These are phyloP conservation scores for Pseudogymnoascus sp. DNA, from an alignment of 2,329 filamentous ascomycete species.

Conservation along the genomic window DNA sequence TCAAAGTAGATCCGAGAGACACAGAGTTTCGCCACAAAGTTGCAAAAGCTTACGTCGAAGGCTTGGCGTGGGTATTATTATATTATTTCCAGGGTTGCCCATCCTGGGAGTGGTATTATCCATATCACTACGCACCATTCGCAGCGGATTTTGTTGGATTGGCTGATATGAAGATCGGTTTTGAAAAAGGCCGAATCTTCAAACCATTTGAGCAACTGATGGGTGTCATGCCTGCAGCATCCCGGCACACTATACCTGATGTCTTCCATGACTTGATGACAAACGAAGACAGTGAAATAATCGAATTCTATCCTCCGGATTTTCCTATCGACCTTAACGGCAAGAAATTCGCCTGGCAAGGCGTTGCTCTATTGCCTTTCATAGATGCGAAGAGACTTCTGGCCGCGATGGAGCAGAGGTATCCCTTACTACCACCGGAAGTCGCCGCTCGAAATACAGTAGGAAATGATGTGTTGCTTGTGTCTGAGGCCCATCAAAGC, in stretches of 20 bases:
- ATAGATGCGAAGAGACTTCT: slow-evolving; percentile 88
- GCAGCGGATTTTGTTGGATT: slow-evolving; percentile 89
- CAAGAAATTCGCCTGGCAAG: slow-evolving; percentile 98
- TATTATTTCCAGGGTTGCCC: slow-evolving; percentile 99
- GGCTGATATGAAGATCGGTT: slow-evolving; percentile 68
- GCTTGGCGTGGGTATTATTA: slow-evolving; percentile 85
- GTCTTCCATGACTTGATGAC: slow-evolving; percentile 90
- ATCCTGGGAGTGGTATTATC: slow-evolving; percentile 99
- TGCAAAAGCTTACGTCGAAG: slow-evolving; percentile 85
- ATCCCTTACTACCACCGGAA: slow-evolving; percentile 68
- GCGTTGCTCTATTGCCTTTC: slow-evolving; percentile 85
- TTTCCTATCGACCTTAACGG: slow-evolving; percentile 92
- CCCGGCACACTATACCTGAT: slow-evolving; percentile 80
- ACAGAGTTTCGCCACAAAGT: slow-evolving; percentile 83
- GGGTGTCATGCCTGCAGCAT: slow-evolving; percentile 91
- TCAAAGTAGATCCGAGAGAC: slow-evolving; percentile 73
- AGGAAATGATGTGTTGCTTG: slow-evolving; percentile 73
- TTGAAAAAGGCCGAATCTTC: slow-evolving; percentile 78
- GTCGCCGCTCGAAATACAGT: slow-evolving; percentile 71
- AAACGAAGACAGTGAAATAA: slow-evolving; percentile 78
- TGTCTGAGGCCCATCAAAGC: slow-evolving; percentile 71
- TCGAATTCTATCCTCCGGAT: slow-evolving; percentile 94
- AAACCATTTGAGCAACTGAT: slow-evolving; percentile 95
- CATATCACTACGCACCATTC: slow-evolving; percentile 96
- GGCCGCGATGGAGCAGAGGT: slow-evolving; percentile 72